A percentile compares a stretch with the other conserved stretches of the same genome.
Evolutionary conservation across 306 rosid species (phyloP).

Genomic region (Dryas alaskensis): DNA sequence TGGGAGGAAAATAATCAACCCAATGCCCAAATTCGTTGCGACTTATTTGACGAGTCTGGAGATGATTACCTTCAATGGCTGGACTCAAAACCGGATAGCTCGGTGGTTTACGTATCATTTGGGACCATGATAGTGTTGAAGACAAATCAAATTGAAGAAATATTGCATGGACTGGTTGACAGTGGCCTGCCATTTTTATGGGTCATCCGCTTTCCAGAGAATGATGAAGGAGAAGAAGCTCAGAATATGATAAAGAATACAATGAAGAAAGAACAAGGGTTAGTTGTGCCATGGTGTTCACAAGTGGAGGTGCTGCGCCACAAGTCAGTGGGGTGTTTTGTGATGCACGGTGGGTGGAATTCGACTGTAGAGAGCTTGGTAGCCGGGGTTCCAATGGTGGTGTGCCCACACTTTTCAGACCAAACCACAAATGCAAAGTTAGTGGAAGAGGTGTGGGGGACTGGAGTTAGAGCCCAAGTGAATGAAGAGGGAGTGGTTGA

Average conservation of each 20-base stretch:
- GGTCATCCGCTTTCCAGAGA: slow-evolving; percentile 34
- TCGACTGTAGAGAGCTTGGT: slow-evolving; percentile 45
- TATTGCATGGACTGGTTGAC: slow-evolving; percentile 49
- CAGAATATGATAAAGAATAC: neutral
- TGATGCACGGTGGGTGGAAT: slow-evolving; percentile 65
- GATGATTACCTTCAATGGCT: slow-evolving; percentile 49
- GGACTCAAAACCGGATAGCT: slow-evolving; percentile 35
- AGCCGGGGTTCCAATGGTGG: slow-evolving; percentile 52
- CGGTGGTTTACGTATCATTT: slow-evolving; percentile 58
- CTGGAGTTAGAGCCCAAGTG: slow-evolving; percentile 41
- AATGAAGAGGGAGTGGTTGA: slow-evolving; percentile 35
- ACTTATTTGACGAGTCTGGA: slow-evolving; percentile 10
- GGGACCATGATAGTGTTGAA: slow-evolving; percentile 44
- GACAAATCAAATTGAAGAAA: slow-evolving; percentile 53
- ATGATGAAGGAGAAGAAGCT: slow-evolving; percentile 12
- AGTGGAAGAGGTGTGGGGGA: slow-evolving; percentile 42
- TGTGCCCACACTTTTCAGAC: slow-evolving; percentile 49
- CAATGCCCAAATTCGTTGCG: slow-evolving; percentile 40
- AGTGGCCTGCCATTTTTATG: slow-evolving; percentile 47
- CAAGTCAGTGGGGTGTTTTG: slow-evolving; percentile 45
- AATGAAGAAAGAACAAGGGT: slow-evolving; percentile 32
- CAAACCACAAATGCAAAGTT: slow-evolving; percentile 56
- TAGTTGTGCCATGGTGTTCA: slow-evolving; percentile 50
- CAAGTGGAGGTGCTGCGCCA: slow-evolving; percentile 56
- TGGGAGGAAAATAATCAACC: slow-evolving; percentile 26